Evolutionary conservation across 2,329 filamentous ascomycete species (phyloP).

Genomic region (Bipolaris sorokiniana): DNA sequence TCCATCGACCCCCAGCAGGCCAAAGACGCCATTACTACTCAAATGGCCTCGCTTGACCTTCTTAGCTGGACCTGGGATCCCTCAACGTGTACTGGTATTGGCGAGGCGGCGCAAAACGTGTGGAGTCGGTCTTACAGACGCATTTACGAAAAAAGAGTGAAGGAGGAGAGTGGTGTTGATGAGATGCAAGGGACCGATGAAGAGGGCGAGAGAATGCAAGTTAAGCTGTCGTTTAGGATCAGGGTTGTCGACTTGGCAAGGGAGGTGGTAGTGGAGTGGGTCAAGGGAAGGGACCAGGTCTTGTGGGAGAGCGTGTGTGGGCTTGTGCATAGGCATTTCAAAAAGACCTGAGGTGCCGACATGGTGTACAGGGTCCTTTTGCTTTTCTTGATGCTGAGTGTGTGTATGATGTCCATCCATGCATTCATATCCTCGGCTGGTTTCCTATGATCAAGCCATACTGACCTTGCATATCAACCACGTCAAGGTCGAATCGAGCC

Average conservation of each 20-base stretch:
- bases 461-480: too few species aligned
- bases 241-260: slow-evolving; percentile 41
- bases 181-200: slow-evolving; percentile 34
- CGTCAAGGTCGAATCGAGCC: too few species aligned
- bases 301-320: slow-evolving; percentile 89
- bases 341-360: slow-evolving; percentile 15
- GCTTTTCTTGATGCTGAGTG: too few species aligned
- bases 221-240: slow-evolving; percentile 53
- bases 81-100: slow-evolving; percentile 61
- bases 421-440: too few species aligned
- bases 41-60: slow-evolving; percentile 64
- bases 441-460: too few species aligned
- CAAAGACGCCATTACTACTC: slow-evolving; percentile 51
- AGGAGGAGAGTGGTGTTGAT: slow-evolving; percentile 15
- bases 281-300: slow-evolving; percentile 73
- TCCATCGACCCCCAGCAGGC: slow-evolving; percentile 32
- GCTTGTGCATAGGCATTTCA: slow-evolving; percentile 54
- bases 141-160: slow-evolving; percentile 53
- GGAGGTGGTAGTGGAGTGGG: slow-evolving; percentile 66
- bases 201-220: slow-evolving; percentile 14
- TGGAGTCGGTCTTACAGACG: slow-evolving; percentile 79
- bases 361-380: too few species aligned
- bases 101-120: slow-evolving; percentile 72
- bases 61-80: slow-evolving; percentile 70
- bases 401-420: too few species aligned